Conservation (phyloP, 768 basidiomycete genomes). For the Pulveroboletus ravenelii region DNA sequence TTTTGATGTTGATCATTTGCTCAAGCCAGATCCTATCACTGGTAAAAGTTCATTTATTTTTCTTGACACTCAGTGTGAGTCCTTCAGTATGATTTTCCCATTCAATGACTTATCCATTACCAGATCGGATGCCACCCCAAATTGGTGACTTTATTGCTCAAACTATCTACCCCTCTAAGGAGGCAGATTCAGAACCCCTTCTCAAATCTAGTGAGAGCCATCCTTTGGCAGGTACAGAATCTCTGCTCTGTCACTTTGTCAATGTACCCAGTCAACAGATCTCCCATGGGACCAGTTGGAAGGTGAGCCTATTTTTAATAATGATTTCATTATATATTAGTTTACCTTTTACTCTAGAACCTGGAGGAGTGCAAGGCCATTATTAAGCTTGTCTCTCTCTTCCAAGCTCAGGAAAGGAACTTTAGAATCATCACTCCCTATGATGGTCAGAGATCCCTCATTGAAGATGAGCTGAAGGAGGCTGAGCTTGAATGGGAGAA, state of each 20-base stretch:
- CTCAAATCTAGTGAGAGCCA: constrained; percentile 54
- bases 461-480: constrained; percentile 53
- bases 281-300: constrained; percentile 34
- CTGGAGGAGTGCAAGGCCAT: constrained; percentile 50
- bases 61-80: constrained; percentile 71
- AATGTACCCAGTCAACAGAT: constrained; percentile 45
- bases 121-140: constrained; percentile 82
- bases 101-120: constrained; percentile 3
- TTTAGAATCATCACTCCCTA: constrained; percentile 80
- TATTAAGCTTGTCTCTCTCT: constrained; percentile 50
- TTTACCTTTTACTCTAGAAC: constrained; percentile 44
- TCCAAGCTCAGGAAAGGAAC: constrained; percentile 44
- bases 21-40: constrained; percentile 29
- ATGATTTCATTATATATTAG: neutral
- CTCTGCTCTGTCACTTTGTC: constrained; percentile 60
- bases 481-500: constrained; percentile 55
- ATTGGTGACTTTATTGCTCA: constrained; percentile 71
- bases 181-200: constrained; percentile 18
- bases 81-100: neutral
- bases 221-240: constrained; percentile 36
- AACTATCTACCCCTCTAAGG: constrained; percentile 53
- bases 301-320: constrained; percentile 23
- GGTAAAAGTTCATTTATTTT: constrained; percentile 40
- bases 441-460: constrained; percentile 58
- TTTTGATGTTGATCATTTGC: constrained; percentile 63